phyloP scores from a whole-genome alignment of 331 rosid species.

The Arachis monticola region DNA sequence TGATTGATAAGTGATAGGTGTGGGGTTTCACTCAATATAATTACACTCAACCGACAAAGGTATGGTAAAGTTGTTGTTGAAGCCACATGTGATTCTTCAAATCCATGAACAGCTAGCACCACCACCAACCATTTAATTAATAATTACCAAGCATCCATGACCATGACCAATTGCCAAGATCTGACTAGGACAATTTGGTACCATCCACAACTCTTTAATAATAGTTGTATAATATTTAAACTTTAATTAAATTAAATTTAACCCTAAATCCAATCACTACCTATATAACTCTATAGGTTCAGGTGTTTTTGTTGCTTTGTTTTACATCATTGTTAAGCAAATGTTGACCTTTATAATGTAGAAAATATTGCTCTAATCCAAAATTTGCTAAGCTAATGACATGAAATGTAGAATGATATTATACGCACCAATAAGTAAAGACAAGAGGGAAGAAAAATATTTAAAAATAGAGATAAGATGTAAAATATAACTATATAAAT shows the following conservation, averaged over 20 bases:
- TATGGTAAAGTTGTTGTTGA: conserved; percentile 37
- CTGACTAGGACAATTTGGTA: conserved; percentile 44
- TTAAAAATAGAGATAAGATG: conserved; percentile 20
- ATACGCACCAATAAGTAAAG: background rate
- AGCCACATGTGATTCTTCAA: conserved; percentile 34
- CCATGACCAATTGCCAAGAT: background rate
- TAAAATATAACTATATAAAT: background rate
- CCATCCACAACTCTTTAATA: conserved; percentile 10
- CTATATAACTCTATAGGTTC: conserved; percentile 5
- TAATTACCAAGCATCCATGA: conserved; percentile 10
- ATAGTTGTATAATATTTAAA: background rate
- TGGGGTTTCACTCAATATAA: conserved; percentile 2
- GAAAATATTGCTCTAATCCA: background rate
- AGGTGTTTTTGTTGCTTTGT: conserved; percentile 4
- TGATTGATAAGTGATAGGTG: conserved; percentile 4
- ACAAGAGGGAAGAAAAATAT: background rate
- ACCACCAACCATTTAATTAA: conserved; percentile 38
- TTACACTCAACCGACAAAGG: conserved; percentile 3
- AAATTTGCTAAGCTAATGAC: background rate
- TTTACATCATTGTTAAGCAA: background rate
- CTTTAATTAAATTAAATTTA: background rate
- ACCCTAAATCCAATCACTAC: conserved; percentile 21
- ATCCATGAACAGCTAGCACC: conserved; percentile 22
- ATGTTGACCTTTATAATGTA: background rate
- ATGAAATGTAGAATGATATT: conserved; percentile 14